These are phyloP conservation scores for Dothidotthia symphoricarpi DNA, from an alignment of 2,329 filamentous ascomycete species.

Conservation along the genomic window DNA sequence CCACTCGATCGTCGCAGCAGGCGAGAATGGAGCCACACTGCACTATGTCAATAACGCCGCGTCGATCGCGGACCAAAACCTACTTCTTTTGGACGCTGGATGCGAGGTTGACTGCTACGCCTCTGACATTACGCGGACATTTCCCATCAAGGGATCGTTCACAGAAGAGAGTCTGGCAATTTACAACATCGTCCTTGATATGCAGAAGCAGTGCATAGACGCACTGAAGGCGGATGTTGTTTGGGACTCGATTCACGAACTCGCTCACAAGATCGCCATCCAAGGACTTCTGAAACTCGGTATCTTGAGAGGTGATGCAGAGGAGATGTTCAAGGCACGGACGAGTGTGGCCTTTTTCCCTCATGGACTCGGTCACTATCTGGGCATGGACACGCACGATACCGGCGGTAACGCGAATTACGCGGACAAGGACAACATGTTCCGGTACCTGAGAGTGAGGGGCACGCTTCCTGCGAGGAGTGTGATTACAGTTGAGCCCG, in stretches of 20 bases:
- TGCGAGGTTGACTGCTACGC: conserved; percentile 53
- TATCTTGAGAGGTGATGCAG: conserved; percentile 63
- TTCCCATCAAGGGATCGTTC: conserved; percentile 68
- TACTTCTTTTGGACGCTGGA: conserved; percentile 82
- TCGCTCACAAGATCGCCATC: conserved; percentile 79
- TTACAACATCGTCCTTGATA: conserved; percentile 79
- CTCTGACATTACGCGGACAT: conserved; percentile 74
- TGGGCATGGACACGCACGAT: conserved; percentile 56
- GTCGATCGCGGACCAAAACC: conserved; percentile 60
- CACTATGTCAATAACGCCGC: conserved; percentile 68
- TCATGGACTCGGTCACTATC: conserved; percentile 52
- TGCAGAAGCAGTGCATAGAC: conserved; percentile 77
- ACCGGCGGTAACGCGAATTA: conserved; percentile 51
- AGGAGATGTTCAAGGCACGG: conserved; percentile 46
- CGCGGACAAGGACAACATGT: conserved; percentile 75
- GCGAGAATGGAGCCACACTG: conserved; percentile 76
- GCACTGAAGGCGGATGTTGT: conserved; percentile 69
- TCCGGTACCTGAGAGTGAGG: conserved; percentile 80
- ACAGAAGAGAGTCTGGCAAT: conserved; percentile 50
- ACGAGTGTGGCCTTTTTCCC: conserved; percentile 53
- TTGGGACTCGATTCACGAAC: conserved; percentile 79
- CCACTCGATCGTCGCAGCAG: conserved; percentile 78
- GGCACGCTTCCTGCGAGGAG: conserved; percentile 71
- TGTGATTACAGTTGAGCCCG: conserved; percentile 93
- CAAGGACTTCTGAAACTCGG: conserved; percentile 73